phyloP scores from a whole-genome alignment of 75 land plant genomes.

The Selaginella tamariscina region DNA sequence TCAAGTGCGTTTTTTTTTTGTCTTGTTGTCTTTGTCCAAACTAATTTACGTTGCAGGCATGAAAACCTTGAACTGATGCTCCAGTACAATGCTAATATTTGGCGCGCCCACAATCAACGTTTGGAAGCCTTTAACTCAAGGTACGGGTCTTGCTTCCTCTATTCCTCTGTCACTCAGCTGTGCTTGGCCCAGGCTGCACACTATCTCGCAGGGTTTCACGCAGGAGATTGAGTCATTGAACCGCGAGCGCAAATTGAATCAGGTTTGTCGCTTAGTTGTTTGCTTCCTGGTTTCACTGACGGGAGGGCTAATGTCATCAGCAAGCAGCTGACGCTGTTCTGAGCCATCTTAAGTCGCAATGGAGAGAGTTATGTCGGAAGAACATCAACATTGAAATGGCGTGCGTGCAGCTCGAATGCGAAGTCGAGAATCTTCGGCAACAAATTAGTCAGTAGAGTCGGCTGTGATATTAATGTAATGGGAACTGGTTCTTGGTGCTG shows the following conservation, averaged over 20 bases:
- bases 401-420: conserved; percentile 25
- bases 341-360: conserved; percentile 47
- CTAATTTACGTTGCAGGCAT: conserved; percentile 32
- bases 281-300: background rate
- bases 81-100: conserved; percentile 60
- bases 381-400: conserved; percentile 73
- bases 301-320: conserved; percentile 21
- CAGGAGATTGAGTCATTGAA: conserved; percentile 74
- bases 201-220: conserved; percentile 41
- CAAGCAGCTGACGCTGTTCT: conserved; percentile 77
- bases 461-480: too few species aligned
- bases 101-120: conserved; percentile 68
- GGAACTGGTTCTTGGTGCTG: too few species aligned
- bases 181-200: conserved; percentile 42
- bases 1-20: conserved; percentile 29
- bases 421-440: background rate
- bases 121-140: conserved; percentile 62
- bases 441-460: too few species aligned
- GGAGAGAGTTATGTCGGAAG: conserved; percentile 77
- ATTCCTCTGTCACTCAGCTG: background rate
- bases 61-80: conserved; percentile 80
- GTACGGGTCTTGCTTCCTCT: conserved; percentile 23
- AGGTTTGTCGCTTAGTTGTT: conserved; percentile 33
- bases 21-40: background rate
- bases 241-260: conserved; percentile 82